These are phyloP conservation scores for Aphanomyces stellatus DNA, from an alignment of 352 stramenopile genomes.

Conservation along the genomic window DNA sequence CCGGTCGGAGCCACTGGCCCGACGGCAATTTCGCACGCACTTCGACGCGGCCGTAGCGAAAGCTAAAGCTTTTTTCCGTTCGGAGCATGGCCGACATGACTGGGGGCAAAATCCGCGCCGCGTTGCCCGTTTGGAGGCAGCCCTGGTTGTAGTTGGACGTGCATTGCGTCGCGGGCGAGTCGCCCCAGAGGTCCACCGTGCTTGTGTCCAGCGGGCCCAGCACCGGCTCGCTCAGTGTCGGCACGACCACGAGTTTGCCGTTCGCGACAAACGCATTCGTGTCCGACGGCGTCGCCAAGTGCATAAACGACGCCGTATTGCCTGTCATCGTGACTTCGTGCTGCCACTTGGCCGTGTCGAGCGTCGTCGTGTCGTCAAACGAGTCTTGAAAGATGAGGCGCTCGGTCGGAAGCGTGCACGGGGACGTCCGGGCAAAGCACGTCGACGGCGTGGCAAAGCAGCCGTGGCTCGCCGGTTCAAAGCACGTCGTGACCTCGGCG, in stretches of 20 bases:
- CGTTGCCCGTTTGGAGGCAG: conserved; percentile 12
- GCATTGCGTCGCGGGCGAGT: not conserved
- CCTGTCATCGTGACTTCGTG: conserved; percentile 9
- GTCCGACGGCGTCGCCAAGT: not conserved
- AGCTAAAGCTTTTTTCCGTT: conserved; percentile 19
- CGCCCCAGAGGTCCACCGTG: conserved; percentile 12
- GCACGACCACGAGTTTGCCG: not conserved
- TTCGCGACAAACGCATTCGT: not conserved
- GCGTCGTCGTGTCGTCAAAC: not conserved
- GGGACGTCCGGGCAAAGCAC: not conserved
- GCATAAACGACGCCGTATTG: conserved; percentile 1
- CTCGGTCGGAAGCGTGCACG: not conserved
- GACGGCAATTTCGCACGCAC: conserved; percentile 6
- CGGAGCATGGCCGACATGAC: conserved; percentile 3
- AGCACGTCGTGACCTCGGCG: not conserved
- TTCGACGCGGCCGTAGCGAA: conserved; percentile 12
- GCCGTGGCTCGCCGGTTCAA: not conserved
- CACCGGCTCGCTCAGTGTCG: not conserved
- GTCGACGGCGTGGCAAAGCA: not conserved
- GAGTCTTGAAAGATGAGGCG: conserved; percentile 5
- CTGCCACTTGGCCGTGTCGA: conserved; percentile 13
- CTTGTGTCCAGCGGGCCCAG: not conserved
- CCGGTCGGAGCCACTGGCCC: conserved; percentile 31
- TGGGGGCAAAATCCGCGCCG: not conserved
- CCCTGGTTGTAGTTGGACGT: conserved; percentile 12